phyloP scores from a whole-genome alignment of 2,329 filamentous ascomycete genomes.

The Trichocomaceae sp. region DNA sequence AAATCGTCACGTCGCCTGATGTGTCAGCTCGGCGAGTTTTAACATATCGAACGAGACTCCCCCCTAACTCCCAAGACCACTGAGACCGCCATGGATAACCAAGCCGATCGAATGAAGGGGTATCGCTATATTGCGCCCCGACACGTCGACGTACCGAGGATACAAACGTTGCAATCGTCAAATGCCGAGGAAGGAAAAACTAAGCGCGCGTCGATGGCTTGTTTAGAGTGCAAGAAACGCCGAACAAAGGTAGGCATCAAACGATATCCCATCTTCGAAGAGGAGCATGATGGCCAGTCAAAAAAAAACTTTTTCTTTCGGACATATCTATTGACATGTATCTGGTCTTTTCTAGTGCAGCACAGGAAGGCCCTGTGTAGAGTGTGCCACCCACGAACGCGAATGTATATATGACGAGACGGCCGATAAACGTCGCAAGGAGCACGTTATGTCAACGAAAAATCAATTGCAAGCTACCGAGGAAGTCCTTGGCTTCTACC shows the following conservation, averaged over 20 bases:
- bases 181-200: slow-evolving; percentile 26
- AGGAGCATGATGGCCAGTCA: too few relatives aligned
- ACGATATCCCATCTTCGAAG: too few relatives aligned
- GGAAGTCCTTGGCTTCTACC: slow-evolving; percentile 15
- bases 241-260: slow-evolving; percentile 29
- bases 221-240: slow-evolving; percentile 31
- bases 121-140: slow-evolving; percentile 11
- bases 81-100: slow-evolving; percentile 7
- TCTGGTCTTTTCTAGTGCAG: slow-evolving; percentile 23
- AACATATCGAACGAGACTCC: background rate
- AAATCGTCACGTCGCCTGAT: background rate
- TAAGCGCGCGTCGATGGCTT: slow-evolving; percentile 32
- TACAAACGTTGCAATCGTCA: background rate
- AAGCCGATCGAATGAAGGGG: slow-evolving; percentile 1
- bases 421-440: slow-evolving; percentile 33
- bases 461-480: slow-evolving; percentile 22
- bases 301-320: background rate
- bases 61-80: background rate
- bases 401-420: slow-evolving; percentile 29
- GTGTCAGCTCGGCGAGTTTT: background rate
- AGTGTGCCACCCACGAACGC: slow-evolving; percentile 28
- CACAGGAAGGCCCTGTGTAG: slow-evolving; percentile 25
- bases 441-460: slow-evolving; percentile 23
- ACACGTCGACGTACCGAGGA: slow-evolving; percentile 2
- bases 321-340: background rate